Percentiles rank a stretch among this genome's conserved stretches.
phyloP scores from a whole-genome alignment of 2,329 filamentous ascomycete species.

The Neofusicoccum laricinum region DNA sequence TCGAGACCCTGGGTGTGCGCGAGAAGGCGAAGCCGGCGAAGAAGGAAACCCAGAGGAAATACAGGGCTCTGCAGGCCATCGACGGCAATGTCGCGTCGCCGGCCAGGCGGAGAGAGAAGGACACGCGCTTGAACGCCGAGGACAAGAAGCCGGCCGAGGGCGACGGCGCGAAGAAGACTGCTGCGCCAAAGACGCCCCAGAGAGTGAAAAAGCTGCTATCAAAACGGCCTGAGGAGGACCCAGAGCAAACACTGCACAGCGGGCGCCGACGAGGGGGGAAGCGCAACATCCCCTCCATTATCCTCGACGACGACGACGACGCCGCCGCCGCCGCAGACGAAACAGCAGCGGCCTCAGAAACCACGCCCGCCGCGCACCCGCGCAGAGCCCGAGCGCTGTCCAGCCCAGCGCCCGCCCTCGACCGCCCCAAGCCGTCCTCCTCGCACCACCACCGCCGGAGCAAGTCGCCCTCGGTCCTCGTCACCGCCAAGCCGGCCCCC shows the following conservation, averaged over 20 bases:
- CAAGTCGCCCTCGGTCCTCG: neutral
- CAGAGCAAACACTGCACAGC: neutral
- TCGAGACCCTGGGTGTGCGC: neutral
- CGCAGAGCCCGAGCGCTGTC: neutral
- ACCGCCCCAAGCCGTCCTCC: neutral
- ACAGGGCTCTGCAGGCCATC: neutral
- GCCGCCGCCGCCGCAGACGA: neutral
- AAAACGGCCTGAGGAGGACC: neutral
- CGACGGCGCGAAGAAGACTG: neutral
- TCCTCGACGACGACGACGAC: neutral
- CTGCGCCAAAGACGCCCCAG: neutral
- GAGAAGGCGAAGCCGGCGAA: neutral
- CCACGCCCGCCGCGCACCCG: neutral
- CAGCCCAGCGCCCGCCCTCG: neutral
- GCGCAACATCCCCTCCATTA: neutral
- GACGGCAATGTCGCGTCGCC: slow-evolving; percentile 6
- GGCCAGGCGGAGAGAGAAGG: neutral
- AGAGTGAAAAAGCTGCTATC: neutral
- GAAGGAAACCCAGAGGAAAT: neutral
- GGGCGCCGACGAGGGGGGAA: neutral
- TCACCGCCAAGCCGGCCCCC: neutral
- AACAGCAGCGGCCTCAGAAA: neutral
- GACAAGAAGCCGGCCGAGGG: too few species aligned
- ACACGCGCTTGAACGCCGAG: neutral
- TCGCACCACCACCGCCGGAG: neutral